Base-by-base conservation (phyloP, 2,329 filamentous ascomycete species). In the Fusarium praegraminearum region DNA sequence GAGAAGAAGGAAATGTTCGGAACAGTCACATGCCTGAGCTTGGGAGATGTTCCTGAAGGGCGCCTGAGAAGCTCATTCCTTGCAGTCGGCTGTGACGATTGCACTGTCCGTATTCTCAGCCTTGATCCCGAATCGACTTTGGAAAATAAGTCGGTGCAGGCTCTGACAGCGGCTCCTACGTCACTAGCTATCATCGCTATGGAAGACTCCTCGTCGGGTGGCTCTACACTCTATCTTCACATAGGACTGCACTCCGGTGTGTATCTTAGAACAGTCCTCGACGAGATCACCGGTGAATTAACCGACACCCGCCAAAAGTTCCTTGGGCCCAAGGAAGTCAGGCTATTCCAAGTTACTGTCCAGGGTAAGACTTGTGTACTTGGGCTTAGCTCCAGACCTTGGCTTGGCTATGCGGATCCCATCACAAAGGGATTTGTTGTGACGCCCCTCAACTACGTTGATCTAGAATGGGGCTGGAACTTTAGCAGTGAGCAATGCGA, bases 181-280 rank as follows among this genome's bases (percentile, higher is more conserved):
- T 90, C 93, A 1, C 83, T 99, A 44, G 91, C 91, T 38, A 97
- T 99, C 73, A 97, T 98, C 85, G 87, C 93, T 10, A 99, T 99
- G 95, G 89, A 93, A 16, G 96, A 99, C 79, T 97, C 95, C 2
- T 93, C 93, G 3, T 93, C 92, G 3, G 94, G 94, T 26, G 93
- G 94, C 20, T 92, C 90, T 13, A 97, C 95, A 1, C 86, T 97
- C 7, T 98, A 97, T 77, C 87, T 99, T 7, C 96, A 99, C 75
- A 98, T 99, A 65, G 97, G 96, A 57, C 87, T 99, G 3, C 91
- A 96, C 77, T 98, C 94, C 32, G 96, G 97, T 58, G 94, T 99
- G 13, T 99, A 99, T 77, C 88, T 99, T 26, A 90, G 97, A 45
- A 98, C 96, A 1, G 93, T 98, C 8, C 84, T 99, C 18, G 96